phyloP scores from a whole-genome alignment of 768 basidiomycete species.

The Cubamyces lactineus region DNA sequence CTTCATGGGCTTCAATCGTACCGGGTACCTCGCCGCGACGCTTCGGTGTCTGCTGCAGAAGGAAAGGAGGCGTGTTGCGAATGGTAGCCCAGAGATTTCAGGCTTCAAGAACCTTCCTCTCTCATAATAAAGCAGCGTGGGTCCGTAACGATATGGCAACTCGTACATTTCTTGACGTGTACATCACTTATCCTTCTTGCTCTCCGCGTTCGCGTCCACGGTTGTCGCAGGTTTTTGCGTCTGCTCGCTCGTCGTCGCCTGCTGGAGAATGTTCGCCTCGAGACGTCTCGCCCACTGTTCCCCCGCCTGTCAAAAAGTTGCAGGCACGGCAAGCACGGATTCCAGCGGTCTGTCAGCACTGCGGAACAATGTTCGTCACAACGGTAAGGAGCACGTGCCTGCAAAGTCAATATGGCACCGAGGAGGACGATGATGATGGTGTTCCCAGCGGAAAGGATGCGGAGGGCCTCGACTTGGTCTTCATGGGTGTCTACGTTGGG shows the following conservation, averaged over 20 bases:
- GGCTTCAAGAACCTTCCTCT: neutral
- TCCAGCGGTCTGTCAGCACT: neutral
- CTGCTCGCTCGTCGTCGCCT: constrained; percentile 20
- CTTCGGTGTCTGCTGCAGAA: neutral
- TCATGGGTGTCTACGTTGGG: constrained; percentile 55
- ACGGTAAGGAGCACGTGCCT: constrained; percentile 51
- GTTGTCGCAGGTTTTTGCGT: constrained; percentile 20
- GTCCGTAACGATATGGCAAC: neutral
- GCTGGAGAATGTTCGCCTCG: constrained; percentile 45
- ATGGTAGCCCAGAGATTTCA: neutral
- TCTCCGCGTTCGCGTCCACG: constrained; percentile 23
- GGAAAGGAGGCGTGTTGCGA: neutral
- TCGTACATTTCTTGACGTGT: neutral
- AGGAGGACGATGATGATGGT: constrained; percentile 77
- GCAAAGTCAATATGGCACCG: constrained; percentile 65
- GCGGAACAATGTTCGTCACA: neutral
- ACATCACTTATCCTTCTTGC: constrained; percentile 32
- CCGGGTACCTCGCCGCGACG: constrained; percentile 3
- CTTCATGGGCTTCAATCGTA: neutral
- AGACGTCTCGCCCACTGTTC: constrained; percentile 50
- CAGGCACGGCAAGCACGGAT: neutral
- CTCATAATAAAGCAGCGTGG: constrained; percentile 1
- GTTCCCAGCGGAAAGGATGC: constrained; percentile 84
- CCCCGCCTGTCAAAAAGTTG: constrained; percentile 40
- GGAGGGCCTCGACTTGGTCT: constrained; percentile 79